Conservation (phyloP, 2,329 filamentous ascomycete genomes). For the Penicillium fuscoglaucum region DNA sequence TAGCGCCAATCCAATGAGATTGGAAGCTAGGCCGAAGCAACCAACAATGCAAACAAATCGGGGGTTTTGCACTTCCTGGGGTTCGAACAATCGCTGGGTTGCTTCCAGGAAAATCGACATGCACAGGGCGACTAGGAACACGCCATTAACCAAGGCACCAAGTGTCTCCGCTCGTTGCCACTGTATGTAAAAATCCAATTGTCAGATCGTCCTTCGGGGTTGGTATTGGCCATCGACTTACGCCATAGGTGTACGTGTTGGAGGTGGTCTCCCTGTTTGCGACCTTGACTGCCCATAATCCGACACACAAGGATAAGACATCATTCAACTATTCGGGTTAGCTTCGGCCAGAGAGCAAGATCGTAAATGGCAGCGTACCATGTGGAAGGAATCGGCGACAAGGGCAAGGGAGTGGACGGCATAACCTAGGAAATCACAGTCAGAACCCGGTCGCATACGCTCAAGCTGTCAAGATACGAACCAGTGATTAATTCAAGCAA, state of each 20-base stretch:
- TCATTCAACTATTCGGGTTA: slow-evolving; percentile 72
- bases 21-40: slow-evolving; percentile 79
- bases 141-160: slow-evolving; percentile 93
- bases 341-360: background rate
- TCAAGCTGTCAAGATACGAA: slow-evolving; percentile 31
- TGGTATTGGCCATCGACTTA: slow-evolving; percentile 48
- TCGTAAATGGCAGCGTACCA: slow-evolving; percentile 60
- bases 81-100: slow-evolving; percentile 85
- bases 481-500: slow-evolving; percentile 79
- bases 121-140: slow-evolving; percentile 94
- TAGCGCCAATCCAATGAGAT: slow-evolving; percentile 82
- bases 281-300: slow-evolving; percentile 91
- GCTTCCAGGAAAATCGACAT: slow-evolving; percentile 96
- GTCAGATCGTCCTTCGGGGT: slow-evolving; percentile 14
- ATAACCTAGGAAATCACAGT: slow-evolving; percentile 57
- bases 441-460: slow-evolving; percentile 9
- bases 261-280: slow-evolving; percentile 77
- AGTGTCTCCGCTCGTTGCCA: slow-evolving; percentile 98
- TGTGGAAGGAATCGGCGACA: slow-evolving; percentile 96
- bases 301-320: slow-evolving; percentile 89
- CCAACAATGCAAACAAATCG: slow-evolving; percentile 88
- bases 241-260: slow-evolving; percentile 92
- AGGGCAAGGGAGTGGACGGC: slow-evolving; percentile 86
- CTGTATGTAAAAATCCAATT: slow-evolving; percentile 44
- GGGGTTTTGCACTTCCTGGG: slow-evolving; percentile 81